Evolutionary conservation across 2,329 filamentous ascomycete genomes (phyloP).

Genomic region (Teratosphaeriaceae sp.): DNA sequence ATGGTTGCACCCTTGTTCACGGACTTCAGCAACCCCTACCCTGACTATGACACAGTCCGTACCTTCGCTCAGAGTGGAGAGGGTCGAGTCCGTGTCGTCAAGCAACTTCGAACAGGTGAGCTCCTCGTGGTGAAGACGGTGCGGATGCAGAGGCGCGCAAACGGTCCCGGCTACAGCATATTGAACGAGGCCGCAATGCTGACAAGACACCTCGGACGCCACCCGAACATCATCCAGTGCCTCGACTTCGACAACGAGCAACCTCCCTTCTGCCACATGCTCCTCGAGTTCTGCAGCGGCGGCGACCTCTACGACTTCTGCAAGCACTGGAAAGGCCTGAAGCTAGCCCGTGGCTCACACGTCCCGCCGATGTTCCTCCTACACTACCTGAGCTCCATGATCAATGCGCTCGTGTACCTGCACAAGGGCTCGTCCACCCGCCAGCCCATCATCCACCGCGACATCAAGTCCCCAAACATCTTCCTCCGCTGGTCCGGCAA

Average conservation of each 20-base stretch:
- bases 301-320: conserved; percentile 18
- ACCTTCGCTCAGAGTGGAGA: conserved; percentile 1
- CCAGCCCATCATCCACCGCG: conserved; percentile 15
- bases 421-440: conserved; percentile 10
- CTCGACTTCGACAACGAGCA: conserved; percentile 5
- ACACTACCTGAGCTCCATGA: conserved; percentile 20
- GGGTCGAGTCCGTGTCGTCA: background rate
- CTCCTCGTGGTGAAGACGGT: conserved; percentile 4
- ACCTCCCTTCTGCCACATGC: conserved; percentile 3
- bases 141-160: background rate
- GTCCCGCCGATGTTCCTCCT: conserved; percentile 16
- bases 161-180: background rate
- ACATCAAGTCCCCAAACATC: conserved; percentile 20
- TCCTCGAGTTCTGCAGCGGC: conserved; percentile 16
- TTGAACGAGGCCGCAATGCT: conserved; percentile 8
- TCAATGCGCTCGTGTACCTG: conserved; percentile 19
- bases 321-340: background rate
- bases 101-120: background rate
- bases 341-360: background rate
- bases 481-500: conserved; percentile 15
- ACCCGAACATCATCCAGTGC: conserved; percentile 10
- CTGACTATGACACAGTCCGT: background rate
- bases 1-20: background rate
- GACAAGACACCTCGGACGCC: background rate
- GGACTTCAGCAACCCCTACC: background rate